Evolutionary conservation across 2,329 filamentous ascomycete species (phyloP).

Genomic region (Neoarthrinium moseri): DNA sequence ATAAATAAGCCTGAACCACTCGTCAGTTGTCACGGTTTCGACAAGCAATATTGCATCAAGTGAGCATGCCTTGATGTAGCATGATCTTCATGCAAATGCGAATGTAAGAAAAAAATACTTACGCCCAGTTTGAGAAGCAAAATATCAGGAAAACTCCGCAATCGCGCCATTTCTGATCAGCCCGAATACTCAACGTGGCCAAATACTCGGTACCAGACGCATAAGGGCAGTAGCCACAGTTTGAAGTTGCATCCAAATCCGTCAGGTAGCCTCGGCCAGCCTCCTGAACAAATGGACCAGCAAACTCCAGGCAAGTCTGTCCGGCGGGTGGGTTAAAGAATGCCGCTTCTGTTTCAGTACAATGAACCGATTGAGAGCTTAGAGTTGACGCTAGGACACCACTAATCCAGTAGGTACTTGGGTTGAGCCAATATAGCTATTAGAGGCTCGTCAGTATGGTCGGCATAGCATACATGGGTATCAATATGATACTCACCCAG

Average conservation of each 20-base stretch:
- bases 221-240: conserved; percentile 72
- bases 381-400: conserved; percentile 67
- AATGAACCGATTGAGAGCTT: conserved; percentile 46
- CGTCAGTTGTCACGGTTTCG: no score
- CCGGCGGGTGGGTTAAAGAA: conserved; percentile 60
- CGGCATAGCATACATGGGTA: no score
- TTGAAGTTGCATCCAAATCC: conserved; percentile 54
- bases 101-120: no score
- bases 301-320: conserved; percentile 65
- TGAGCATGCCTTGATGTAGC: no score
- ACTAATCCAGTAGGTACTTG: conserved; percentile 69
- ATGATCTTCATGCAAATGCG: no score
- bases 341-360: conserved; percentile 37
- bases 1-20: no score
- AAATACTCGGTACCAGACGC: conserved; percentile 59
- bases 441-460: no score
- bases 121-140: conserved; percentile 65
- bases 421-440: conserved; percentile 69
- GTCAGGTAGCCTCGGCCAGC: conserved; percentile 59
- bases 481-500: no score
- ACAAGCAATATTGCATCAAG: no score
- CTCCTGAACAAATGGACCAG: conserved; percentile 54
- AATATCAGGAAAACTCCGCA: conserved; percentile 75
- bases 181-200: conserved; percentile 47
- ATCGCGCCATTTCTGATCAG: conserved; percentile 64